Base-by-base conservation (phyloP, 495 filamentous ascomycete species). In the Apiosordaria backusii region DNA sequence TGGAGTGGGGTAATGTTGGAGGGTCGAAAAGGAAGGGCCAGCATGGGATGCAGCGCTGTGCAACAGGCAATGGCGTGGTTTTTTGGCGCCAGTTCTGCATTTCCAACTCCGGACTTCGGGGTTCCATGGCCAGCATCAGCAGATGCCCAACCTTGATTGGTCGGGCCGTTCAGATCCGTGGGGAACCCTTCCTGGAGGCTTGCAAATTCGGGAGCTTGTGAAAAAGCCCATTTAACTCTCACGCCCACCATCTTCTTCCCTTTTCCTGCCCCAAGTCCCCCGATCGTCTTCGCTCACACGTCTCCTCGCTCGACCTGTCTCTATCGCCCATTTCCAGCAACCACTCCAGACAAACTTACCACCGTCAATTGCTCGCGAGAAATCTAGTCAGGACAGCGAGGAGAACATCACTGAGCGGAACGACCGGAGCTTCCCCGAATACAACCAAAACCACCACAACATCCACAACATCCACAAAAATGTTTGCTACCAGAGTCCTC, bases 401-500 rank as follows among this genome's bases (percentile, higher is more conserved):
- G 73, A 71, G 71, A 67, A 71, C 64, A 65, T 16, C 58, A 60
- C 50, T 54, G 52, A 29, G 60, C 29, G 19, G 29, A 54, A 25
- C 63, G 54, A 5, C 15, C 35, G 57, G 57, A 59, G 57, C 57
- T 59, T 45, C 40, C 25, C 55, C 57, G 50, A 50, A 7, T 45
- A 27, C 58, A 24, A 67, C 55, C 57, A 50, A 50, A 40, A 45
- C 62, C 27, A 60, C 21, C 58, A n/a, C n/a, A n/a, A n/a, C n/a
- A n/a, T n/a, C n/a, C n/a, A n/a, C 6, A 62, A 55, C 61, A 15
- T 59, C 27, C 50, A 61, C 26, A 52, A 80, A 68, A 65, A 85
- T 94, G 89, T 87, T 83, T 73, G 81, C 86, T 65, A 90, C 92
- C 65, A 80, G 81, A 72, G 84, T 80, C 70, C 83, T 94, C 65